Percentiles rank a stretch among this genome's conserved stretches.
Evolutionary conservation across 352 stramenopile genomes (phyloP).

Genomic region (Pythium sukuiense): DNA sequence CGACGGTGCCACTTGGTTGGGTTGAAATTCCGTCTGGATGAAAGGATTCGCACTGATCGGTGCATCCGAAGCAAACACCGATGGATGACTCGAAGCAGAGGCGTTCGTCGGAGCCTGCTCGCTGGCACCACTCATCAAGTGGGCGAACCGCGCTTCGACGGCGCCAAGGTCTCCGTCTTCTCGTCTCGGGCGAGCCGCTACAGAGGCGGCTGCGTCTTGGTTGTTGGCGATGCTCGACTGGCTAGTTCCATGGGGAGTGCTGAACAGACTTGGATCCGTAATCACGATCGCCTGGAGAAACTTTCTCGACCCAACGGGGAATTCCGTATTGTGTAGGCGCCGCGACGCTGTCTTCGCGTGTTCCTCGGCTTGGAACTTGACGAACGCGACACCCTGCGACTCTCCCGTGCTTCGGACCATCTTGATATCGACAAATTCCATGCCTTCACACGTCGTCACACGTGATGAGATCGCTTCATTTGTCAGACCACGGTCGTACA

Average conservation of each 20-base stretch:
- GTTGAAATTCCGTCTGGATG: not conserved
- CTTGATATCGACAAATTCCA: constrained; percentile 87
- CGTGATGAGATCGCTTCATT: constrained; percentile 64
- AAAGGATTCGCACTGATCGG: not conserved
- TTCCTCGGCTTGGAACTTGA: constrained; percentile 65
- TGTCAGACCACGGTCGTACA: constrained; percentile 63
- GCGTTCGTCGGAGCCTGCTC: constrained; percentile 2
- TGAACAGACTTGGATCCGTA: constrained; percentile 63
- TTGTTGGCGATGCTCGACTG: not conserved
- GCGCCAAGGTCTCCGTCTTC: constrained; percentile 73
- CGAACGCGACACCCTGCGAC: constrained; percentile 70
- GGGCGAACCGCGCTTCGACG: constrained; percentile 77
- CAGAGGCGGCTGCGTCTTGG: not conserved
- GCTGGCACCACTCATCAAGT: constrained; percentile 62
- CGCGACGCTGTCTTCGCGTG: constrained; percentile 45
- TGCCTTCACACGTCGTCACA: constrained; percentile 55
- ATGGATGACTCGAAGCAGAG: not conserved
- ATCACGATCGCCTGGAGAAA: constrained; percentile 73
- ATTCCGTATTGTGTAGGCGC: constrained; percentile 62
- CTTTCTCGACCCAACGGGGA: constrained; percentile 46
- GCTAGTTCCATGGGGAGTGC: constrained; percentile 44
- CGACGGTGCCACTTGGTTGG: not conserved
- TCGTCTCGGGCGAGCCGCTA: not conserved
- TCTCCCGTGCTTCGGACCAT: constrained; percentile 60
- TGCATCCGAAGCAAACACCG: not conserved